These are phyloP conservation scores for Biscogniauxia sp. DNA, from an alignment of 2,329 filamentous ascomycete genomes.

Conservation along the genomic window DNA sequence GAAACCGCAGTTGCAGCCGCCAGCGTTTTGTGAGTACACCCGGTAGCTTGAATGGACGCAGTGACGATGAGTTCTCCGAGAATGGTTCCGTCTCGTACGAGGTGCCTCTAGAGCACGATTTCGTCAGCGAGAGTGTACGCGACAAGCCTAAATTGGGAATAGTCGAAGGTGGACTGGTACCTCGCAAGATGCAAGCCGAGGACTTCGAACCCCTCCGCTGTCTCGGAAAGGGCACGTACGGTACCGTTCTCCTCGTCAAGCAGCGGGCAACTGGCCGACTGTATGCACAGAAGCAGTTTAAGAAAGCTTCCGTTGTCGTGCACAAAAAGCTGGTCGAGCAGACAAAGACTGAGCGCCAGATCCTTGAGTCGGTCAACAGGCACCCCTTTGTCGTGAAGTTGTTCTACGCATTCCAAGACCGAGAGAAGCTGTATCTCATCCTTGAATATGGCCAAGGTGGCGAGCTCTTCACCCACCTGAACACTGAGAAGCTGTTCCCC, in stretches of 20 bases:
- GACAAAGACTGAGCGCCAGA: conserved; percentile 93
- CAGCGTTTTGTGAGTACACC: conserved; percentile 53
- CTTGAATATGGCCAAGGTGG: conserved; percentile 97
- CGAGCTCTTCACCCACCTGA: conserved; percentile 93
- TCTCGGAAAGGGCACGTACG: conserved; percentile 93
- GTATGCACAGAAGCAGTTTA: conserved; percentile 98
- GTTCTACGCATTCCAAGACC: conserved; percentile 97
- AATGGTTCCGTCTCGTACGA: conserved; percentile 73
- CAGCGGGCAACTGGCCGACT: conserved; percentile 83
- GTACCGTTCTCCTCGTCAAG: conserved; percentile 90
- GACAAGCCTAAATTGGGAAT: conserved; percentile 36
- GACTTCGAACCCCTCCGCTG: conserved; percentile 92
- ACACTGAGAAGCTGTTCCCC: conserved; percentile 90
- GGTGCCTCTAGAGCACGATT: conserved; percentile 80
- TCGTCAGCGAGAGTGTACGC: conserved; percentile 65
- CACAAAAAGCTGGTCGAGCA: conserved; percentile 96
- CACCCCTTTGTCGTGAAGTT: conserved; percentile 98
- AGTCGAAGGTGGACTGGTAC: conserved; percentile 53
- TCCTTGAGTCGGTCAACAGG: conserved; percentile 91
- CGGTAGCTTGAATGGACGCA: conserved; percentile 51
- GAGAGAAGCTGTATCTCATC: conserved; percentile 95
- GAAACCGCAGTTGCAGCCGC: conserved; percentile 52
- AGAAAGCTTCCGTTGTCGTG: conserved; percentile 91
- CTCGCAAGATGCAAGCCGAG: conserved; percentile 81
- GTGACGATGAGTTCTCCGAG: conserved; percentile 68